A percentile compares a stretch with the other conserved stretches of the same genome.
These are phyloP conservation scores for Aspergillaceae sp. DNA, from an alignment of 2,329 filamentous ascomycete genomes.

Conservation along the genomic window DNA sequence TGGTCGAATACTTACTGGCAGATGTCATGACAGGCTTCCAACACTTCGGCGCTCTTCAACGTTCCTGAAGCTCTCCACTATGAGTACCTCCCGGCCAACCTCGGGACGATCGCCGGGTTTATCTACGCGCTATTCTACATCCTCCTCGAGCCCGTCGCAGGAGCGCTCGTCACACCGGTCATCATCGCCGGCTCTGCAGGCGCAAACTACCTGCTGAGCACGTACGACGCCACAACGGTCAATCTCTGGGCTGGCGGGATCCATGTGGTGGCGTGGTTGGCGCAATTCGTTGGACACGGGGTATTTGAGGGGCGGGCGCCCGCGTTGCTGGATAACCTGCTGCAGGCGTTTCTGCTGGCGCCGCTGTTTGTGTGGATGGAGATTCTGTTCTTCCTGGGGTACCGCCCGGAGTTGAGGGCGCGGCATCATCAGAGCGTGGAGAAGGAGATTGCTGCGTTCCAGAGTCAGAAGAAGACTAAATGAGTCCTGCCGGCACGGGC, in stretches of 20 bases:
- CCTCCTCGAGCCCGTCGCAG: slow-evolving; percentile 88
- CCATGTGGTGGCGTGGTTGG: slow-evolving; percentile 70
- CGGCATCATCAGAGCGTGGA: slow-evolving; percentile 69
- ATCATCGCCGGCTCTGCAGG: slow-evolving; percentile 67
- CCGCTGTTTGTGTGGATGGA: slow-evolving; percentile 98
- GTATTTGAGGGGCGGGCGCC: slow-evolving; percentile 81
- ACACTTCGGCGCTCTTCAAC: slow-evolving; percentile 44
- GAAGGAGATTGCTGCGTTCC: slow-evolving; percentile 69
- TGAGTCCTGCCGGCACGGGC: slow-evolving; percentile 1
- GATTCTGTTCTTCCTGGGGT: slow-evolving; percentile 80
- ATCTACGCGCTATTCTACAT: slow-evolving; percentile 74
- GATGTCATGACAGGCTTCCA: slow-evolving; percentile 42
- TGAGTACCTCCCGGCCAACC: slow-evolving; percentile 51
- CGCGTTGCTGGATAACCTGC: slow-evolving; percentile 79
- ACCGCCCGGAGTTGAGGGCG: slow-evolving; percentile 75
- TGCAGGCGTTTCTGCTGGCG: slow-evolving; percentile 85
- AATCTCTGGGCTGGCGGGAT: slow-evolving; percentile 60
- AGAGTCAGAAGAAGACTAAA: slow-evolving; percentile 30
- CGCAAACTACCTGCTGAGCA: slow-evolving; percentile 63
- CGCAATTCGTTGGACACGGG: slow-evolving; percentile 87
- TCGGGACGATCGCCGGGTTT: slow-evolving; percentile 49
- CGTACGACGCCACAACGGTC: slow-evolving; percentile 49
- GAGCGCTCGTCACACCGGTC: slow-evolving; percentile 64
- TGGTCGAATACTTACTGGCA: background rate
- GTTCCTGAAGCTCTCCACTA: slow-evolving; percentile 47